Evolutionary conservation across 2,329 filamentous ascomycete species (phyloP).

Genomic region (Chaetomiaceae sp.): DNA sequence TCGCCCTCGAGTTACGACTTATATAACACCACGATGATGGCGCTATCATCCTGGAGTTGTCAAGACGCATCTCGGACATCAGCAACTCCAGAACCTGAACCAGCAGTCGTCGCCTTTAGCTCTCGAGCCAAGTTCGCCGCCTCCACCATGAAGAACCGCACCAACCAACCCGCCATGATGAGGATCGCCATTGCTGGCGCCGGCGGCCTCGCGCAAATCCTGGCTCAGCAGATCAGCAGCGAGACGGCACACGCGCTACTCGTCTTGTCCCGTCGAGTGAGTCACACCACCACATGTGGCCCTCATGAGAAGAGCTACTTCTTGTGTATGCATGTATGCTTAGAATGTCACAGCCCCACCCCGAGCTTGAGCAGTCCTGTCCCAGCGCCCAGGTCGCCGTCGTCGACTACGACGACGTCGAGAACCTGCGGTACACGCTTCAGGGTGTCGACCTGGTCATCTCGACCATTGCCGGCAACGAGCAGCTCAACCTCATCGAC

Average conservation of each 20-base stretch:
- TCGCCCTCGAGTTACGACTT: neutral
- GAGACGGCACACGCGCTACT: conserved; percentile 62
- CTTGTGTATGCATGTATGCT: neutral
- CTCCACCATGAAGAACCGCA: conserved; percentile 18
- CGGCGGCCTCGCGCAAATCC: conserved; percentile 39
- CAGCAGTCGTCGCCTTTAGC: neutral
- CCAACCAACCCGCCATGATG: conserved; percentile 33
- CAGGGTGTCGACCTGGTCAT: conserved; percentile 68
- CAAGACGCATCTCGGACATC: neutral
- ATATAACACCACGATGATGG: conserved; percentile 6
- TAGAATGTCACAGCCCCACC: conserved; percentile 39
- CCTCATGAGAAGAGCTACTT: neutral
- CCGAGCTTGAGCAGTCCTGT: conserved; percentile 44
- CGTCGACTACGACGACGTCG: conserved; percentile 59
- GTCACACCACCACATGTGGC: conserved; percentile 24
- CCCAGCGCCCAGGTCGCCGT: conserved; percentile 58
- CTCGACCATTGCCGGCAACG: conserved; percentile 61
- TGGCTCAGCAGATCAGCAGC: conserved; percentile 51
- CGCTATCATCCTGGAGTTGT: neutral
- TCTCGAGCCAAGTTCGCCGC: neutral
- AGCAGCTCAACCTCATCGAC: conserved; percentile 66
- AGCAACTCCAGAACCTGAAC: neutral
- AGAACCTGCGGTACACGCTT: conserved; percentile 58
- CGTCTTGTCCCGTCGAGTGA: conserved; percentile 60
- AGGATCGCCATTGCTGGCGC: conserved; percentile 44